phyloP scores from a whole-genome alignment of 2,329 filamentous ascomycete species.

The Aurifilum marmelostoma region DNA sequence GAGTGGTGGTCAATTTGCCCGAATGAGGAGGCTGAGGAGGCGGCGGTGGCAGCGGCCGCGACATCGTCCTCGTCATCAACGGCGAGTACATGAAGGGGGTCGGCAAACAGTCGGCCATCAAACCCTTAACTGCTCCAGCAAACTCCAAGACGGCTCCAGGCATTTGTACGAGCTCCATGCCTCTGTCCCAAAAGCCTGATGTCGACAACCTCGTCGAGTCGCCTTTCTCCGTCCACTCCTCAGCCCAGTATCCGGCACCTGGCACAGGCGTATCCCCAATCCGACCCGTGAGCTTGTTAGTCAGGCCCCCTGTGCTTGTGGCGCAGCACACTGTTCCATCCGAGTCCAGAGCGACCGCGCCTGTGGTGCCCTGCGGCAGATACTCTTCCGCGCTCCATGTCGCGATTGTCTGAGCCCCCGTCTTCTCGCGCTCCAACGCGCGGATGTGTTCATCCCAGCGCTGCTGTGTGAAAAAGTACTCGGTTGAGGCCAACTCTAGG shows the following conservation, averaged over 20 bases:
- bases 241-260: constrained; percentile 88
- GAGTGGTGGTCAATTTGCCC: constrained; percentile 40
- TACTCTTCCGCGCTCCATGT: constrained; percentile 67
- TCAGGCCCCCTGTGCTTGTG: constrained; percentile 75
- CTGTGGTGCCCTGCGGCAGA: constrained; percentile 82
- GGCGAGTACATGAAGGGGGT: constrained; percentile 48
- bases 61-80: constrained; percentile 8
- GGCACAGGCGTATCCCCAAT: constrained; percentile 85
- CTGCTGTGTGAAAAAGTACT: constrained; percentile 78
- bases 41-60: too few species aligned
- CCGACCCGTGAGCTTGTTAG: constrained; percentile 84
- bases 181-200: constrained; percentile 26
- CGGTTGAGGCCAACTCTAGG: constrained; percentile 67
- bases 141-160: constrained; percentile 43
- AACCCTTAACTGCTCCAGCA: constrained; percentile 47
- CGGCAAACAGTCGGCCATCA: constrained; percentile 65
- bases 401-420: constrained; percentile 41
- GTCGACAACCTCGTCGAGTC: constrained; percentile 35
- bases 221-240: constrained; percentile 69
- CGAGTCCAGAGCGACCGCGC: constrained; percentile 79
- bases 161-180: constrained; percentile 11
- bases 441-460: constrained; percentile 71
- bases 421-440: constrained; percentile 53
- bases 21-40: neutral
- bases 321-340: constrained; percentile 73